Base-by-base conservation (phyloP, 2,329 filamentous ascomycete genomes). In the Chaetomiaceae sp. region DNA sequence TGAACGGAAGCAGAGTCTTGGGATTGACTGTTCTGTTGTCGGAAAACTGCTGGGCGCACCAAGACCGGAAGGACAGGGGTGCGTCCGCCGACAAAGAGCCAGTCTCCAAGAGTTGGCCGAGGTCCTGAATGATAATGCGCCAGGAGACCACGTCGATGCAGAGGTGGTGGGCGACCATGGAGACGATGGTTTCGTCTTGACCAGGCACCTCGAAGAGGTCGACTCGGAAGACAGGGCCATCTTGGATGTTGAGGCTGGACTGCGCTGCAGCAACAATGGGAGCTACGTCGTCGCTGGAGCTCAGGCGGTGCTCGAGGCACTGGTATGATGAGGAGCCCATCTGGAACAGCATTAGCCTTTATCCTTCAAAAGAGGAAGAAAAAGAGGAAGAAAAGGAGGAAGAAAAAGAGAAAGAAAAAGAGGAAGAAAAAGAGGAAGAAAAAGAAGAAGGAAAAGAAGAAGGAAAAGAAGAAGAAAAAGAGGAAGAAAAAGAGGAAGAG, bases 111-210 rank as follows among this genome's bases (percentile, higher is more conserved):
- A 56, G 2, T 6, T 59, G 54, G 34, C 42, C 34, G 14, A 63
- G 51, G 44, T 62, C 60, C 7, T 51, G 56, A 5, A 62, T 33
- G 20, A 62, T 60, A 47, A 61, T 58, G 37, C 60, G 59, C 61
- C 61, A 63, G 22, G 61, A 63, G 3, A 61, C 61, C 25, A 61
- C 54, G 44, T 63, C 60, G 15, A 61, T 46, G 37, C 48, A 51
- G 19, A 62, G 44, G 17, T 62, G 59, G 44, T 62, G 60, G n/a
- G 60, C 60, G 15, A 59, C 50, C 56, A 63, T 56, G 29, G 42
- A 59, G 31, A 61, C 17, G 36, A 57, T 45, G 29, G 11, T 49
- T 3, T 53, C 12, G 39, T 56, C 51, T 6, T 57, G 17, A n/a
- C 37, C 53, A 4, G 25, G 15, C 23, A 54, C 9, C 2, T 58